Evolutionary conservation across 495 filamentous ascomycete genomes (phyloP), one percentile per base, ranked within the genome.

Genomic region (Stereocaulon alpinum): DNA sequence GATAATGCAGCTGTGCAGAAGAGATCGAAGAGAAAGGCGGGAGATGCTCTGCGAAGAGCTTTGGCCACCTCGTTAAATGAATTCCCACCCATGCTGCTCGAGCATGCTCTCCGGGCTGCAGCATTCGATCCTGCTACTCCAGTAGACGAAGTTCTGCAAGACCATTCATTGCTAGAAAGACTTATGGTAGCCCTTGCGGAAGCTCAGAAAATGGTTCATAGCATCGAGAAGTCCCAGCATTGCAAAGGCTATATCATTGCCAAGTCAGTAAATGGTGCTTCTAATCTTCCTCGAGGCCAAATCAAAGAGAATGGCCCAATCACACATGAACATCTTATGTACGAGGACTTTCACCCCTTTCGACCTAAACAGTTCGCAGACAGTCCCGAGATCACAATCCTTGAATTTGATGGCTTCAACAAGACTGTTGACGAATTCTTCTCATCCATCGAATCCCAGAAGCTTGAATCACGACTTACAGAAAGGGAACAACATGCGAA

Each of bases 291-390:
- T 37, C 43, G 60, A 9, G 73, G 76, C 5, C 45, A 56, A 30
- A 61, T 53, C 27, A 53, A 58, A 5, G 73, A 76, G 4, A 73
- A 73, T 12, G 56, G 64, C 1, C 70, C 70, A 52, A 14, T 37
- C n/a, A 61, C 67, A 27, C 52, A 15, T 66, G 76, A 49, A 69
- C 76, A 45, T 70, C 64, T 93, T 5, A 70, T 95, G 12, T 98
- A 97, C 64, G 88, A 96, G 54, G 93, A 98, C 62, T 96, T 96
- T 67, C 92, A 96, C 66, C 93, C 93, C 0, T 98, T 96, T 72
- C 77, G 84, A 47, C 93, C 93, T 0, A 77, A 79, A 32, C 93
- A 98, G 65, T 90, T 95, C 64, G 84, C 84, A 61, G 75, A 82
- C 11, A 83, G 86, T 58, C 74, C 83, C 4, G 71, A 73, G 0